Base-by-base conservation (phyloP, 306 rosid species). In the Canavalia ensiformis region DNA sequence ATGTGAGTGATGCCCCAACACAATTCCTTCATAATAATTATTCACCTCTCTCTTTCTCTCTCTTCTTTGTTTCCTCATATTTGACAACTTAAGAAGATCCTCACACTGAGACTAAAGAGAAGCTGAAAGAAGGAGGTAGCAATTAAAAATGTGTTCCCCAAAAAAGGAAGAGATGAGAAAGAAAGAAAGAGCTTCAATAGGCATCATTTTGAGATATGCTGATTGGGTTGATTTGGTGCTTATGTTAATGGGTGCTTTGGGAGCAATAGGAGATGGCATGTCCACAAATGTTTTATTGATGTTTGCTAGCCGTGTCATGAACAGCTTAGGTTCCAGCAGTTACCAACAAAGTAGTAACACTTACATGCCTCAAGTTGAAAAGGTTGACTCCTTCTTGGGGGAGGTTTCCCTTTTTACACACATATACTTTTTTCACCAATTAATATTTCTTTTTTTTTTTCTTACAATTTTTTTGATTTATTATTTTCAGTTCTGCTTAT, bases 241-340 rank as follows among this genome's bases (percentile, higher is more conserved):
- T 2, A 91, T 95, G 96, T 50, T 88, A 64, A 77, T 89, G 80
- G 99, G 99, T 7, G 90, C 90, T 62, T 60, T 90, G 52, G 99
- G 99, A 72, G 97, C 99, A 75, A 84, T 95, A 41, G 98, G 96
- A 74, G 99, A 93, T 87, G 99, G 99, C 45, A 87, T 95, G 92
- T 91, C 98, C 29, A 93, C 99, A 25, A 95, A 95, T 47, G 85
- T 89, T 79, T 78, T 95, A 87, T 75, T 95, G 29, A 81, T 95
- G 12, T 95, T 88, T 58, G 98, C 92, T 7, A 93, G 98, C 88
- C 90, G 94, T 34, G 84, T 95, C 65, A 91, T 95, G 99, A 95
- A 95, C 70, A 93, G 94, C 82, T 85, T 95, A 88, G 99, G 99
- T 31, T 78, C 65, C 51, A 91, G 88, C 10, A 68, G 52, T 49